Conservation (phyloP, 2,329 filamentous ascomycete species). For the Colletotrichum godetiae region DNA sequence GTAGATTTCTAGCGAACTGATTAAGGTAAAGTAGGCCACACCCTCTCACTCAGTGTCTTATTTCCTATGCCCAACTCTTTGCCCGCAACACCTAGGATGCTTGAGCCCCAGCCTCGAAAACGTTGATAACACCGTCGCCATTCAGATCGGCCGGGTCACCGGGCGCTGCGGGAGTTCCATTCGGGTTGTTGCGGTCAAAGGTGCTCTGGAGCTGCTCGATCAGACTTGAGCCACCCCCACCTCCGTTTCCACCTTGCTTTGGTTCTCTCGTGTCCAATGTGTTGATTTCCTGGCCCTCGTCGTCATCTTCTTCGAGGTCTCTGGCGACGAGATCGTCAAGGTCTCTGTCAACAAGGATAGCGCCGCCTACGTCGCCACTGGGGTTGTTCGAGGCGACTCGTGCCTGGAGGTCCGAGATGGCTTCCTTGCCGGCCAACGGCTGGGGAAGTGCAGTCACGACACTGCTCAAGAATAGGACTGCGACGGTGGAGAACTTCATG, state of each 20-base stretch:
- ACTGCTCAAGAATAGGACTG: background rate
- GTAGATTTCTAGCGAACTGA: too few relatives aligned
- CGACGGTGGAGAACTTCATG: background rate
- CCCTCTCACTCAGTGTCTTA: background rate
- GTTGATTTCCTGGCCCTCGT: background rate
- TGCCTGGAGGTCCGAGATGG: background rate
- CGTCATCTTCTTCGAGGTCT: background rate
- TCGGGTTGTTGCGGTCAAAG: slow-evolving; percentile 23
- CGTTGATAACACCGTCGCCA: slow-evolving; percentile 29
- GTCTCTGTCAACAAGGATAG: background rate
- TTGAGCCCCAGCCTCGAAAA: slow-evolving; percentile 38
- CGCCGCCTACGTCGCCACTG: background rate
- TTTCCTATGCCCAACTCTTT: too few relatives aligned
- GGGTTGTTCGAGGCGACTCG: background rate
- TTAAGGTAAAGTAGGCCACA: too few relatives aligned
- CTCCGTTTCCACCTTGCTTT: background rate
- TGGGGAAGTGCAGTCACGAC: background rate
- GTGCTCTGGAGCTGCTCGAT: slow-evolving; percentile 19
- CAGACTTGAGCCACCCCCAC: background rate
- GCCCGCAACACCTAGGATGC: background rate
- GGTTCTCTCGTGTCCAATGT: background rate
- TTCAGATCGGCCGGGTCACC: background rate
- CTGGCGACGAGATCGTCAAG: background rate
- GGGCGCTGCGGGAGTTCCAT: background rate
- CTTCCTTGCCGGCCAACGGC: background rate